A percentile compares a stretch with the other conserved stretches of the same genome.
These are phyloP conservation scores for Prunus yedoensis DNA, from an alignment of 331 rosid species.

Conservation along the genomic window DNA sequence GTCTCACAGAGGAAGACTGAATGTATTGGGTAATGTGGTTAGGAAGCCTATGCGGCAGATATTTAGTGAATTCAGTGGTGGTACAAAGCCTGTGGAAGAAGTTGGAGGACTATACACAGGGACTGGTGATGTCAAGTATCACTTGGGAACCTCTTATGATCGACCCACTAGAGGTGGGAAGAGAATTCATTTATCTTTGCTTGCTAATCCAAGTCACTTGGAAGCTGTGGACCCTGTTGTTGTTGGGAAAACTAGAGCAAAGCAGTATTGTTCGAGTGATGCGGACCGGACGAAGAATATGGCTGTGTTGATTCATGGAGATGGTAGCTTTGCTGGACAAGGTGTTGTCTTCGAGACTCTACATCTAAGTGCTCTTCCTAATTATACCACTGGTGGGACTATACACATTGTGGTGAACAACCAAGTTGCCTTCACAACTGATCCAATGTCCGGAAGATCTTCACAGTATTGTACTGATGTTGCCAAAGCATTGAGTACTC, in stretches of 20 bases:
- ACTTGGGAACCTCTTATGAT: conserved; percentile 95
- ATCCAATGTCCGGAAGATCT: conserved; percentile 88
- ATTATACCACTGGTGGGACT: conserved; percentile 93
- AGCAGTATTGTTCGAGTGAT: conserved; percentile 80
- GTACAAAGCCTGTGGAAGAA: conserved; percentile 79
- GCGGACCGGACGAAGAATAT: conserved; percentile 72
- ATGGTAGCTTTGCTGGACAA: conserved; percentile 99
- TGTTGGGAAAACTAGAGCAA: conserved; percentile 94
- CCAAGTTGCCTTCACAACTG: conserved; percentile 99
- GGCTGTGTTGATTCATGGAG: conserved; percentile 93
- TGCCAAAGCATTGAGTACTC: conserved; percentile 89
- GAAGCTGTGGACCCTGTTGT: conserved; percentile 97
- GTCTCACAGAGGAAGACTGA: conserved; percentile 90
- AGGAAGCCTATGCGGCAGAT: conserved; percentile 88
- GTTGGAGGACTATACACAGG: conserved; percentile 89
- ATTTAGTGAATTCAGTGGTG: conserved; percentile 88
- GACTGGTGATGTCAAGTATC: conserved; percentile 97
- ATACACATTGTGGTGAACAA: conserved; percentile 88
- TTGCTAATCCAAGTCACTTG: conserved; percentile 97
- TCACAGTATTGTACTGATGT: conserved; percentile 96
- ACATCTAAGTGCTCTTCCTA: conserved; percentile 97
- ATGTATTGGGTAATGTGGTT: conserved; percentile 93
- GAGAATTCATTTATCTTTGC: conserved; percentile 84
- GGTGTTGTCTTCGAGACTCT: conserved; percentile 96
- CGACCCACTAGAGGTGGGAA: conserved; percentile 90